Evolutionary conservation across 208 protist genomes (phyloP), one percentile per base, ranked within the genome.

Genomic region (Crithidia brevicula): DNA sequence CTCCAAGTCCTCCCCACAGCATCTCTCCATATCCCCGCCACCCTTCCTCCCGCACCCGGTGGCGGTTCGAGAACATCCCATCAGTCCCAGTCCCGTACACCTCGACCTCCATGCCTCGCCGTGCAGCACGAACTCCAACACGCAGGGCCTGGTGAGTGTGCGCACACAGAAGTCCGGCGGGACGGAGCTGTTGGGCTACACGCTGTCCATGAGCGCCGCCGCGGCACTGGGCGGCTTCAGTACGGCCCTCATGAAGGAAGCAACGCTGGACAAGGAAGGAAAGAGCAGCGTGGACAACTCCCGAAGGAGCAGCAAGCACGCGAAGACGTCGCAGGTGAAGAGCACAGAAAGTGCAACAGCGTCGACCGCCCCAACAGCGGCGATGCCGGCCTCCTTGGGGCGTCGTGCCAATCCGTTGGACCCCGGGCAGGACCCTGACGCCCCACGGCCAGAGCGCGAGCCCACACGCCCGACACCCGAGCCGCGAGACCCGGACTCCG

Each of bases 191-290:
- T 51, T 81, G 28, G 56, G 72, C 57, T 77, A 77, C 58, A 63
- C 51, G 50, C 42, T 79, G 20, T 74, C 73, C 8, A 74, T 28
- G 28, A 79, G 63, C 45, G 73, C 67, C 13, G 60, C 66, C 1
- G 73, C 73, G 7, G 73, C 67, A 15, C 59, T 79, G 3, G 63
- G 67, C 42, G 49, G 60, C 34, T 68, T 79, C 72, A 82, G 72
- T 62, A 79, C 66, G 9, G 72, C 72, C 16, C 40, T 82, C 20
- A 38, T 46, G 25, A 82, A 68, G 52, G 69, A 81, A 4, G 51
- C 47, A 33, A 71, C 50, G 50, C 59, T 65, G 30, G 59, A 65
- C 45, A 53, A 16, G 30, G 43, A 53, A 22, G 38, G 46, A 20
- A 18, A 5, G 23, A 27, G 8, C 23, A 27, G 49, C 23, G 20